Base-by-base conservation (phyloP, 768 basidiomycete genomes). In the Pleurotus ostreatus region DNA sequence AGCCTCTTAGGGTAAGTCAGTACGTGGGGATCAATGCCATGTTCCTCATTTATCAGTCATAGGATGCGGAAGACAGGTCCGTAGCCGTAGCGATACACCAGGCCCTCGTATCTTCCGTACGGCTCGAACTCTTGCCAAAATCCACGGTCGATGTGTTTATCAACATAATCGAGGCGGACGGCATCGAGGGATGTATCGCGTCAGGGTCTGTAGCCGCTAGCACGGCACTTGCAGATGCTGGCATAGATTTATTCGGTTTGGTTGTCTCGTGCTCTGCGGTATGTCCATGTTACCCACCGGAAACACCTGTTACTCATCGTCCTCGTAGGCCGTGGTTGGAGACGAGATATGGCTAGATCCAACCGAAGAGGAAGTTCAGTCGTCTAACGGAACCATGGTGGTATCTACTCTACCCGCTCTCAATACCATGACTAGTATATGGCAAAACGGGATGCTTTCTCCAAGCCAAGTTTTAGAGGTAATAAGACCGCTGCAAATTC, bases 41-140 rank as follows among this genome's bases (percentile, higher is more conserved):
- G 44, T 22, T 25, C 59, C 5, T 55, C 45, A 67, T 57, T 55
- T 47, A 61, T 48, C 46, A 53, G 9, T 3, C 49, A 58, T 66
- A 98, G 96, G 96, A 98, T 66, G 92, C 93, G 6, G 97, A 99
- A 74, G 94, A 98, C 61, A 78, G 92, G 48, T 85, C 91, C 1
- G 75, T 98, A 34, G 86, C 92, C 0, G 79, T 86, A 44, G 83
- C 90, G 16, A 85, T 99, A 26, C 85, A 92, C 54, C 95, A 97
- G 69, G 85, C 93, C 2, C 77, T 99, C 15, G 71, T 84, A 1
- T 85, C 97, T 0, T 83, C 94, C 5, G 81, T 98, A 9, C 83
- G 93, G 41, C 78, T 98, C 41, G 93, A 96, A 63, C 77, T 89
- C 1, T 77, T 97, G n/a, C 96, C 97, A 13, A 99, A 99, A 68